Percentiles rank a stretch among this genome's conserved stretches.
Evolutionary conservation across 163 green algal genomes (phyloP).

Genomic region (Scenedesmus sp.): DNA sequence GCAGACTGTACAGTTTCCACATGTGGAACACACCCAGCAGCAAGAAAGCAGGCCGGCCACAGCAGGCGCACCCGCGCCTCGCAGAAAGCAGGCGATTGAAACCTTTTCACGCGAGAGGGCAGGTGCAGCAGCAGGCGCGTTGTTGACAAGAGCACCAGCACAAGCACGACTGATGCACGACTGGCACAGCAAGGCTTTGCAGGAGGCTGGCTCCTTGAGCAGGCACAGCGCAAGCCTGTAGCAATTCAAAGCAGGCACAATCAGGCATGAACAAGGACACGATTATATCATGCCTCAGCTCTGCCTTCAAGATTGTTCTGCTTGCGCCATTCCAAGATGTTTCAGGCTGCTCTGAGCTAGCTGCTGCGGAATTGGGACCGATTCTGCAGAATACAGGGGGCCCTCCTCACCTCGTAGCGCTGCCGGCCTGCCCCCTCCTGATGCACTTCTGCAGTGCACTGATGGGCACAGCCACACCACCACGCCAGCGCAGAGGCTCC

Average conservation of each 20-base stretch:
- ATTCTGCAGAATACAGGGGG: not conserved
- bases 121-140: slow-evolving; percentile 62
- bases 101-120: too few relatives aligned
- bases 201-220: slow-evolving; percentile 58
- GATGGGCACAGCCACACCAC: slow-evolving; percentile 65
- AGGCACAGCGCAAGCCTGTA: slow-evolving; percentile 60
- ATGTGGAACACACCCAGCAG: too few relatives aligned
- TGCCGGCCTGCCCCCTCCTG: slow-evolving; percentile 58
- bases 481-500: slow-evolving; percentile 24
- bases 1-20: too few relatives aligned
- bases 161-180: slow-evolving; percentile 71
- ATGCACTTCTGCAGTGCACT: slow-evolving; percentile 82
- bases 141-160: slow-evolving; percentile 63
- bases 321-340: not conserved
- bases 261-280: not conserved
- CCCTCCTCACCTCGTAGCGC: slow-evolving; percentile 55
- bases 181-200: slow-evolving; percentile 66
- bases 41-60: too few relatives aligned
- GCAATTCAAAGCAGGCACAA: not conserved
- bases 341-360: not conserved
- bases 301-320: too few relatives aligned
- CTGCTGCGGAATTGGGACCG: slow-evolving; percentile 8
- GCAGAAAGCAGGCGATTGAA: too few relatives aligned
- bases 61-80: too few relatives aligned
- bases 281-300: too few relatives aligned